Base-by-base conservation (phyloP, 2,329 filamentous ascomycete species). In the Berkeleyomyces rouxiae region DNA sequence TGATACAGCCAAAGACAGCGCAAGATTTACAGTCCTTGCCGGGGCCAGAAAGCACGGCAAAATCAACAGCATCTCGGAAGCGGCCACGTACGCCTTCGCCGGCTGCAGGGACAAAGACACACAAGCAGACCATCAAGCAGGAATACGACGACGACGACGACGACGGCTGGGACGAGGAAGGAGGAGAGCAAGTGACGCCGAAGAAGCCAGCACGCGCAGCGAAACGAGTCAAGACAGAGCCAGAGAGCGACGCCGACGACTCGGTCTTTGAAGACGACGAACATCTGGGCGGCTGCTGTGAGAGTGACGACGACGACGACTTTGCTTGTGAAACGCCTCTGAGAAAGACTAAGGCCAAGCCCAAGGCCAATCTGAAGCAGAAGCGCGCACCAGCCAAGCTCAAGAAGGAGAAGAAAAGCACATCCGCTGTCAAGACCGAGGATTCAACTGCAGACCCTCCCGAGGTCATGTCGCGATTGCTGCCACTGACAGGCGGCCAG, bases 261-360 rank as follows among this genome's bases (percentile, higher is more conserved):
- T 64, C 59, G 7, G 59, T 7, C 9, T 64, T 64, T 53, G 63
- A 61, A 46, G 59, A 61, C 46, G 63, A 59, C 16, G 49, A 61
- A 7, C 36, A 53, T 9, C 53, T 62, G 10, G 51, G 51, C n/a
- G 63, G 63, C 36, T 61, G 59, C 31, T 64, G 63, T 16, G 58
- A 55, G 23, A 61, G 59, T 11, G 63, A 63, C 31, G 58, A 58
- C 58, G 62, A 64, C 44, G 61, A 61, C 49, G 63, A 64, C n/a
- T 39, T 58, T n/a, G 39, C 49, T 7, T 44, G 46, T 37, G 42
- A 58, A 16, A 47, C 23, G 4, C 46, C 40, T 11, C 37, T n/a
- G 6, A 61, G 49, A 7, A 46, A 55, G 44, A 63, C 59, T 10
- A 63, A 37, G 49, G 37, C 9, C 11, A 23, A 13, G 16, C 31